Base-by-base conservation (phyloP, 495 filamentous ascomycete species). In the Gamarada debralockiae region DNA sequence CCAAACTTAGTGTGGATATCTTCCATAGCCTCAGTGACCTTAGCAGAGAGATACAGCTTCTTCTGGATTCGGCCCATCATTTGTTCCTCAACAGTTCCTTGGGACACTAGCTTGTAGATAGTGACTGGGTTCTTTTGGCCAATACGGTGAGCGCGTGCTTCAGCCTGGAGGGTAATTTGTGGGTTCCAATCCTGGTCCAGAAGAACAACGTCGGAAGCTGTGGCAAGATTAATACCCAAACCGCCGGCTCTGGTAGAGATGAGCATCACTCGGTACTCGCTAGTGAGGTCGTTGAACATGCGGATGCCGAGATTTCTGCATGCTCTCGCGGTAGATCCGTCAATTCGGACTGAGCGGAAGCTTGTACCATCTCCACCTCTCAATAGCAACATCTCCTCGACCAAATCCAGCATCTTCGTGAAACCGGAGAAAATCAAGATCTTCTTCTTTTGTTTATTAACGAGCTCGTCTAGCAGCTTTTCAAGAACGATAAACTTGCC, bases 81-180 rank as follows among this genome's bases (percentile, higher is more conserved):
- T 45, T 96, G 87, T 66, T 97, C 90, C 64, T 98, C 93, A 43
- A 98, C 89, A 1, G 92, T 96, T 45, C 80, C 84, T 50, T 79
- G 78, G 4, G 86, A 90, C 43, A 97, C 85, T 10, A 98, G 75
- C 41, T 89, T 80, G 49, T 78, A 66, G 36, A 98, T 82, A 57
- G 97, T 95, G 3, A 98, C 93, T 10, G 92, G 88, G 25, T 87
- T 74, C 18, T 78, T 92, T 67, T 98, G 93, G 0, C 93, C 95
- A 18, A 98, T 89, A 3, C 93, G 85, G 70, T 98, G 93, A 1
- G 93, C 95, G 15, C 93, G 88, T 62, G 97, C 97, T 70, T 96
- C 92, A 0, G 93, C 93, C 67, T 98, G 93, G 1, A 96, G 78
- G 60, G 86, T 81, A 9, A 81, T 69, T 54, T 85, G 82, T 0